Evolutionary conservation across 441 rosid species (phyloP).

Genomic region (Viola pubescens): DNA sequence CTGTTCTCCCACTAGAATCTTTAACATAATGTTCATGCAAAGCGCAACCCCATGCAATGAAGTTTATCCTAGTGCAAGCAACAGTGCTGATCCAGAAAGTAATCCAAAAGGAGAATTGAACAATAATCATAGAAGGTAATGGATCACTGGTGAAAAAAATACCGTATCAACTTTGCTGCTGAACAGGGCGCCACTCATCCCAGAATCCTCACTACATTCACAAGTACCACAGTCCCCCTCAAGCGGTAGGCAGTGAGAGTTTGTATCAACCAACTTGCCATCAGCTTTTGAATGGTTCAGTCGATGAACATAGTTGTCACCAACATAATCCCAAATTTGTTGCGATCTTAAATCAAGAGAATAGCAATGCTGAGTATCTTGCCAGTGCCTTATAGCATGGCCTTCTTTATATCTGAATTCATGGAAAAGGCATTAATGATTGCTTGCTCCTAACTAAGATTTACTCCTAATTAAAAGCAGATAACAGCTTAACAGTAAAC

Average conservation of each 20-base stretch:
- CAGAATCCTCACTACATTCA: conserved; percentile 61
- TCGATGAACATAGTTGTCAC: conserved; percentile 86
- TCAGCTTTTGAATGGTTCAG: conserved; percentile 83
- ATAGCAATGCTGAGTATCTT: conserved; percentile 75
- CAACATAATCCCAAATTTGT: conserved; percentile 97
- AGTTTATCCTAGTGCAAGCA: not conserved
- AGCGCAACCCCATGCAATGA: not conserved
- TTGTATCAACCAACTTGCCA: conserved; percentile 57
- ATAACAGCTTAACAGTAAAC: conserved; percentile 1
- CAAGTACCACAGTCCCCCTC: conserved; percentile 63
- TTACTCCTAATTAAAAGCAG: too few relatives aligned
- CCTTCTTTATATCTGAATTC: conserved; percentile 74
- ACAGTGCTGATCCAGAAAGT: too few relatives aligned
- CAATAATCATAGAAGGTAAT: too few relatives aligned
- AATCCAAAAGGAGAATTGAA: too few relatives aligned
- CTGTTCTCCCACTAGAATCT: not conserved
- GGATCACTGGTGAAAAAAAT: conserved; percentile 15
- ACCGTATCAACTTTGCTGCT: conserved; percentile 92
- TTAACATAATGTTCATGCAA: not conserved
- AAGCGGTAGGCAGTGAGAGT: conserved; percentile 39
- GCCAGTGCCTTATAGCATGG: conserved; percentile 84
- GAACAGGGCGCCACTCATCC: conserved; percentile 60
- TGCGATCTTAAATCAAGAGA: conserved; percentile 81
- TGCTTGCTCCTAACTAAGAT: not conserved
- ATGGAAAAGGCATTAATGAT: conserved; percentile 11